Evolutionary conservation across 371 early-diverging fungal genomes (phyloP), one percentile per base, ranked within the genome.

Genomic region (Blastocladiella emersonii): DNA sequence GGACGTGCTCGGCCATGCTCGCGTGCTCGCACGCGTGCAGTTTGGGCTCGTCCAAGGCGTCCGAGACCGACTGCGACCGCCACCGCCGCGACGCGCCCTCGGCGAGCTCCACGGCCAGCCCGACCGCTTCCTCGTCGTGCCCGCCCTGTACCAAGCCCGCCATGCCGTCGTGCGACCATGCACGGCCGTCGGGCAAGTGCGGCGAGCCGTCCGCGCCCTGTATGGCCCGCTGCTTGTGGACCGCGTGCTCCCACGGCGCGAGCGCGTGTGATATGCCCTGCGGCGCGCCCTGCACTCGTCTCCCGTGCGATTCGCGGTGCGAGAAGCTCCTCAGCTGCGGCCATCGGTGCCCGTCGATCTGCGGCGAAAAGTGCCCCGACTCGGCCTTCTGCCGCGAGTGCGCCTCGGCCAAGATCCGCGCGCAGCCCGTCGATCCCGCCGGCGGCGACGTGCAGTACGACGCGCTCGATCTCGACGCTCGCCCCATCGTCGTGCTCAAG

Each of bases 271-370:
- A n/a, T n/a, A n/a, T 19, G 60, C 74, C 75, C 0, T 81, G 81
- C 35, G 80, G 81, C 34, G 78, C 70, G 5, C 82, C 82, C 0
- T 82, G 82, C 51, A 65, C 64, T 21, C 71, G 78, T 25, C 69
- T 80, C 15, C 82, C 82, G 3, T 82, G 82, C 55, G 71, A 78
- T 64, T 2, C 59, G 49, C 65, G 78, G 15, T 82, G 82, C 63
- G 65, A 63, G 13, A 72, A 71, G 57, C n/a, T 0, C 32, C 65
- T 82, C 0, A 7, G 32, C 0, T 82, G 82, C 63, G 77, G 76
- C 3, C 78, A 78, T 64, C 78, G 59, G 30, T 41, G 41, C 41
- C 41, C 41, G 41, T 13, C 19, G 1, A 41, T 41, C 19, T 41
- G 41, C 41, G 19, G 41, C 41, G 41, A 41, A 21, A 17, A 13